These are phyloP conservation scores for Coelastrella sp. DNA, from an alignment of 139 green algal genomes.

Conservation along the genomic window DNA sequence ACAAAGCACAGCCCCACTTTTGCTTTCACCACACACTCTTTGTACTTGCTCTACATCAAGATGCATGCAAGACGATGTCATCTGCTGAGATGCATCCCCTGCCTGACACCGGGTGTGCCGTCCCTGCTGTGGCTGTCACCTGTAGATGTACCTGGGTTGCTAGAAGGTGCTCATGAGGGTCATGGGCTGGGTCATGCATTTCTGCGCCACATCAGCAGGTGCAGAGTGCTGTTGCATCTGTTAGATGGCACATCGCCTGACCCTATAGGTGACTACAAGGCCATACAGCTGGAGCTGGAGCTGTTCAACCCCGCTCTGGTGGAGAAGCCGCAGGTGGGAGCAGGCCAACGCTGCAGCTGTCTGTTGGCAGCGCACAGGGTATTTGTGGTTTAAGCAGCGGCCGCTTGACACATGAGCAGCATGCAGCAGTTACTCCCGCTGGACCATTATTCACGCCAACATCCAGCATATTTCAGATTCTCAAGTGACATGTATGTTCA, in stretches of 20 bases:
- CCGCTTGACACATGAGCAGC: too few species aligned
- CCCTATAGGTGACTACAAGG: slow-evolving; percentile 91
- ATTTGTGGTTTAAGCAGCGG: neutral
- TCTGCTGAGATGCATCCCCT: neutral
- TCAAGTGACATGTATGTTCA: too few species aligned
- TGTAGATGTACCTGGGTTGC: slow-evolving; percentile 92
- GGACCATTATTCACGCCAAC: too few species aligned
- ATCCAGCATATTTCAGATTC: neutral
- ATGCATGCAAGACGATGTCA: too few species aligned
- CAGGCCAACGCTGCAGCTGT: too few species aligned
- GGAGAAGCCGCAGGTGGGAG: slow-evolving; percentile 82
- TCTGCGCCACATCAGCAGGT: slow-evolving; percentile 82
- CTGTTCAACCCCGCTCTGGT: slow-evolving; percentile 93
- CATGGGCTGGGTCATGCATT: slow-evolving; percentile 96
- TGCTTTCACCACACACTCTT: too few species aligned
- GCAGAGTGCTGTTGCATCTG: slow-evolving; percentile 91
- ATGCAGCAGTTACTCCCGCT: too few species aligned
- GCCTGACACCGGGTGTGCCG: neutral
- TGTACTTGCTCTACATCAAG: too few species aligned
- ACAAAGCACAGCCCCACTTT: too few species aligned
- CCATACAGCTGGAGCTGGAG: slow-evolving; percentile 90
- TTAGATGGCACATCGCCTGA: slow-evolving; percentile 93
- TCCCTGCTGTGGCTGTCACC: neutral
- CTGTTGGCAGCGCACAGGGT: too few species aligned
- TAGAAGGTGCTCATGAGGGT: slow-evolving; percentile 93